These are phyloP conservation scores for Aspergillus hiratsukae DNA, from an alignment of 2,329 filamentous ascomycete genomes.

Conservation along the genomic window DNA sequence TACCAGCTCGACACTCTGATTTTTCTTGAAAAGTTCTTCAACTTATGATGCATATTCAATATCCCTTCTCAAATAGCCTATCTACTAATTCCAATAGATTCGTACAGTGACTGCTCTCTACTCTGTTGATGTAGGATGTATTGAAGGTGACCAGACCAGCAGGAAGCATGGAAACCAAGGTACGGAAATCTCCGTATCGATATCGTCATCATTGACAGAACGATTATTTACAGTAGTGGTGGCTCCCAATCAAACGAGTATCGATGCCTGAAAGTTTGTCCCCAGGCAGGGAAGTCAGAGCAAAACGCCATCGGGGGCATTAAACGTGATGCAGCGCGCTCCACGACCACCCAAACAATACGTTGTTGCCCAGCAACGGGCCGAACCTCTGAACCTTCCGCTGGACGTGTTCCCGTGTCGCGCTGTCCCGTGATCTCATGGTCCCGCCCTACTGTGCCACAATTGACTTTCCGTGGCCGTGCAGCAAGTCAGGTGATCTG, in stretches of 20 bases:
- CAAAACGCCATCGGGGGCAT: slow-evolving; percentile 15
- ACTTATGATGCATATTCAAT: not conserved
- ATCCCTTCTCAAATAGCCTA: not conserved
- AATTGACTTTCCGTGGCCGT: slow-evolving; percentile 13
- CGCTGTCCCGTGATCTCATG: slow-evolving; percentile 17
- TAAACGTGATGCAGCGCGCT: not conserved
- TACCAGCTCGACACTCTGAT: not conserved
- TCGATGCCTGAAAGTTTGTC: not conserved
- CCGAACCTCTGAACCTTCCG: slow-evolving; percentile 1
- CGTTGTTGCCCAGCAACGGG: slow-evolving; percentile 50
- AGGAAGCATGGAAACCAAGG: not conserved
- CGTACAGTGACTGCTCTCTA: not conserved
- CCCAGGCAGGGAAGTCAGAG: not conserved
- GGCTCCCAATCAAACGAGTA: not conserved
- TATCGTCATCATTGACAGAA: not conserved
- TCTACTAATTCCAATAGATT: not conserved
- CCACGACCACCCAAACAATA: slow-evolving; percentile 11
- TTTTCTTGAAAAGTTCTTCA: not conserved
- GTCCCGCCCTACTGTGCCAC: not conserved
- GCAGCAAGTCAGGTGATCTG: slow-evolving; percentile 12
- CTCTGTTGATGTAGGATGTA: not conserved
- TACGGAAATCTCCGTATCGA: not conserved
- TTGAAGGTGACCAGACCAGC: not conserved
- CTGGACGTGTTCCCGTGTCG: slow-evolving; percentile 40
- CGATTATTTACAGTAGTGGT: not conserved